Conservation (phyloP, 495 filamentous ascomycete species). For the Aspergillus sclerotioniger region DNA sequence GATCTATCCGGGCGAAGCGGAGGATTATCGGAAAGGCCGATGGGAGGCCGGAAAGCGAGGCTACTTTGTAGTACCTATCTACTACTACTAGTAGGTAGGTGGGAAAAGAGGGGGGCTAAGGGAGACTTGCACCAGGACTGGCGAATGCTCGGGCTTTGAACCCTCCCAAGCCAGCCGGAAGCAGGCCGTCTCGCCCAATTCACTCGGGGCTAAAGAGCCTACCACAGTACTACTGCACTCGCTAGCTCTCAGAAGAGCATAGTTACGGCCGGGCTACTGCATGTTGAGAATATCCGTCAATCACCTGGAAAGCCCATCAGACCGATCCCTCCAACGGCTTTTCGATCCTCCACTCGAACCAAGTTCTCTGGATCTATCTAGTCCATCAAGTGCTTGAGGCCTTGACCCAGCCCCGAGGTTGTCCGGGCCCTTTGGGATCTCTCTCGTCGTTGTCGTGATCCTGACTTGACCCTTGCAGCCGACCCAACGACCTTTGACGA, state of each 20-base stretch:
- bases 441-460: not conserved
- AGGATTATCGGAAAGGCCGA: not conserved
- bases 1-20: not conserved
- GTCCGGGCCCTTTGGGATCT: not conserved
- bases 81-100: not conserved
- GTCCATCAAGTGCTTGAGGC: not conserved
- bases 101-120: not conserved
- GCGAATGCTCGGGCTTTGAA: not conserved
- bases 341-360: not conserved
- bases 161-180: no score
- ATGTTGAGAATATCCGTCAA: constrained; percentile 6
- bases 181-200: not conserved
- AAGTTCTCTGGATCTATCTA: not conserved
- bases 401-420: not conserved
- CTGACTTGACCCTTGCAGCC: not conserved
- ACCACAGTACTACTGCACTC: constrained; percentile 4
- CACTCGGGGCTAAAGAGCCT: not conserved
- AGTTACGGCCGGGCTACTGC: constrained; percentile 11
- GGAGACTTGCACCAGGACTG: not conserved
- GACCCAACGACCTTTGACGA: no score
- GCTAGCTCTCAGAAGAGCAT: constrained; percentile 3
- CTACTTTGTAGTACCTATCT: not conserved
- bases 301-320: not conserved
- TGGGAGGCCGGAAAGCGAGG: not conserved
- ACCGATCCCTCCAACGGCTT: constrained; percentile 12